These are phyloP conservation scores for Talaromyces sp. DNA, from an alignment of 2,329 filamentous ascomycete species.

Conservation along the genomic window DNA sequence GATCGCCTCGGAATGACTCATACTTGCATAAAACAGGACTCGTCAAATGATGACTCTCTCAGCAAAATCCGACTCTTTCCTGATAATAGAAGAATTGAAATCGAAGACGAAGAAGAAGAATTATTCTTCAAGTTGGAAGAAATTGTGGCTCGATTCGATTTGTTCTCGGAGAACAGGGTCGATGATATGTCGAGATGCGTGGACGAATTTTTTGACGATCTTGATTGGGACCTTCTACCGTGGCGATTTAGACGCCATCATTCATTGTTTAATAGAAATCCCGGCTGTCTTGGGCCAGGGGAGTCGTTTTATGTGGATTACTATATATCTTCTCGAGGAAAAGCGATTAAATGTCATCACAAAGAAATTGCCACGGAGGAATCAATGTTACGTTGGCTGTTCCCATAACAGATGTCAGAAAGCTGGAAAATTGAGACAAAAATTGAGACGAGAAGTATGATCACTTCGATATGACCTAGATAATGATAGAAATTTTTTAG, in stretches of 20 bases:
- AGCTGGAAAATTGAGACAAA: no score
- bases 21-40: background rate
- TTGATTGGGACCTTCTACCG: background rate
- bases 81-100: constrained; percentile 1
- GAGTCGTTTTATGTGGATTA: background rate
- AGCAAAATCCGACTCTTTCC: background rate
- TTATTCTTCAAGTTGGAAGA: constrained; percentile 2
- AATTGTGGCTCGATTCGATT: background rate
- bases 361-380: background rate
- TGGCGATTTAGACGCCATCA: background rate
- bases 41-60: no score
- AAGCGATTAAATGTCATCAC: background rate
- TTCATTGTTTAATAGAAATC: no score
- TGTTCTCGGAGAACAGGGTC: background rate
- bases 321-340: background rate
- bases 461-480: no score
- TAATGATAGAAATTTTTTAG: no score
- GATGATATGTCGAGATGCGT: background rate
- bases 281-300: background rate
- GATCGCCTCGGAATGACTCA: constrained; percentile 6
- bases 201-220: constrained; percentile 4
- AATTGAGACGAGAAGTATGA: no score
- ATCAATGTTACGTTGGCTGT: background rate
- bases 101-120: constrained; percentile 5
- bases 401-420: background rate